A percentile compares a stretch with the other conserved stretches of the same genome.
These are phyloP conservation scores for Globisporangium cystogenes DNA, from an alignment of 352 stramenopile species.

Conservation along the genomic window DNA sequence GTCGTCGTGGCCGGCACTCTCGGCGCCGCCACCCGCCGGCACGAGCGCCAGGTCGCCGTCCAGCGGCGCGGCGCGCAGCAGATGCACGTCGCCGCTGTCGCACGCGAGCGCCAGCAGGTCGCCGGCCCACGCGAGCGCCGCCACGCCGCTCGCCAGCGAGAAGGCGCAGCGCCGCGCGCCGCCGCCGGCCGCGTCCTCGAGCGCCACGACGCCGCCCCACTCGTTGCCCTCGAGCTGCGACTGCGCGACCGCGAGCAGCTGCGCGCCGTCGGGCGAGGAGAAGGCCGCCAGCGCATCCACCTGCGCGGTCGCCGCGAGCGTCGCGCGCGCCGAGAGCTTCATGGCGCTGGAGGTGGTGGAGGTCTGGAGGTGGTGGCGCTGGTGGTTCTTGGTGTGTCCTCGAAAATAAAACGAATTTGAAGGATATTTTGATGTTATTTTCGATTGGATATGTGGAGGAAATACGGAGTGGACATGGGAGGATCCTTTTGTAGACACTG, in stretches of 20 bases:
- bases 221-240: constrained; percentile 74
- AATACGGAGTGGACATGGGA: too few relatives aligned
- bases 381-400: too few relatives aligned
- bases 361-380: too few relatives aligned
- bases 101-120: constrained; percentile 59
- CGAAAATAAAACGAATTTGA: too few relatives aligned
- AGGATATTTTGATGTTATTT: too few relatives aligned
- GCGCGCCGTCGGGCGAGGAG: constrained; percentile 12
- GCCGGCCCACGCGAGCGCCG: constrained; percentile 45
- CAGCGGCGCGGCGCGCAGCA: constrained; percentile 26
- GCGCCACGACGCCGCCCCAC: constrained; percentile 54
- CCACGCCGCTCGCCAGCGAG: constrained; percentile 41
- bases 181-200: constrained; percentile 37
- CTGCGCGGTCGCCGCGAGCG: constrained; percentile 25
- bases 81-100: constrained; percentile 67
- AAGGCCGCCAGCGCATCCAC: constrained; percentile 38
- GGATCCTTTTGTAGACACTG: too few relatives aligned
- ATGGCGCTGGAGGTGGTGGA: neutral
- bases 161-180: constrained; percentile 38
- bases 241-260: constrained; percentile 55
- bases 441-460: too few relatives aligned
- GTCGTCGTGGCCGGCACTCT: constrained; percentile 58
- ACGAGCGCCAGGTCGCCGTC: constrained; percentile 37
- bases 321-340: constrained; percentile 9
- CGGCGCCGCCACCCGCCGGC: constrained; percentile 11